Evolutionary conservation across 2,329 filamentous ascomycete genomes (phyloP), one percentile per base, ranked within the genome.

Genomic region (Fusarium heterosporum): DNA sequence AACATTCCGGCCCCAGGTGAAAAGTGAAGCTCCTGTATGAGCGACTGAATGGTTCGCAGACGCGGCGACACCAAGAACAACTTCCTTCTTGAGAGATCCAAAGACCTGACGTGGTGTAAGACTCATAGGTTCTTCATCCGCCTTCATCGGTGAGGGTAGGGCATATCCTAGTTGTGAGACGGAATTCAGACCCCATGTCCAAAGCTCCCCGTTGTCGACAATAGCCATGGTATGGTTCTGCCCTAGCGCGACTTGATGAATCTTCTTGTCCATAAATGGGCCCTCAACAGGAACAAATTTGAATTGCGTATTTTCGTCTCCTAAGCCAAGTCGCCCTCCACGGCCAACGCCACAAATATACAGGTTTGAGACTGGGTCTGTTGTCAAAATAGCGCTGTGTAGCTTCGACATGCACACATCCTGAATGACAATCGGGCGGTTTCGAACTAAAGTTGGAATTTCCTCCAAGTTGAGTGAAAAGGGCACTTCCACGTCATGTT

Each of bases 1-100:
- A 70, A 93, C 89, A 72, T 98, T 99, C 73, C 96, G 96, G 22
- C 96, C 96, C 84, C 97, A 99, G 3, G 93, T 97, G 75, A 92
- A 99, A 2, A 99, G 80, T 2, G 93, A 92, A 1, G 88, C 87
- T 2, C 86, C 84, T 1, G 93, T 97, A 73, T 96, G 91, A 0
- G 93, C 93, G 4, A 96, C 94, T 0, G 96, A 98, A 78, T 99
- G 96, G 38, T 97, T 89, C 0, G 92, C 85, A 3, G 96, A 98
- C 8, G 96, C 95, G 3, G 96, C 93, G 55, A 94, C 87, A 1
- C 96, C 96, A 22, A 92, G 78, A 16, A 98, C 87, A 2, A 81
- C 76, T 75, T 98, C 96, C 74, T 93, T 93, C 74, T 97, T 98
- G 59, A 99, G 82, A 1, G 93, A 87, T 1, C 96, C 95, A 77